Evolutionary conservation across 2,329 filamentous ascomycete species (phyloP).

Genomic region (Bipolaris zeicola): DNA sequence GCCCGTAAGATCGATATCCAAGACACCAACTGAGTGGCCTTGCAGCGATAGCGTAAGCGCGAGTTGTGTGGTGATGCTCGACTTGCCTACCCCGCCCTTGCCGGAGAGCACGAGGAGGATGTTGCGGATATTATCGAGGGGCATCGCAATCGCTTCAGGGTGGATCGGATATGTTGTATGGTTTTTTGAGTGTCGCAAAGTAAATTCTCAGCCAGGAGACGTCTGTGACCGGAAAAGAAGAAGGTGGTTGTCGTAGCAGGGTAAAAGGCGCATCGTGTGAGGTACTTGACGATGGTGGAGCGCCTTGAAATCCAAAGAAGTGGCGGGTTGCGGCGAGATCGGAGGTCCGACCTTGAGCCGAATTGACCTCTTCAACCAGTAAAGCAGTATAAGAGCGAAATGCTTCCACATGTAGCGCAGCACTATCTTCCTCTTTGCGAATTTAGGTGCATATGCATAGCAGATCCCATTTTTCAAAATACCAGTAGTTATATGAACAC

Average conservation of each 20-base stretch:
- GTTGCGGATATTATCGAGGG: slow-evolving; percentile 73
- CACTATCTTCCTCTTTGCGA: too few relatives aligned
- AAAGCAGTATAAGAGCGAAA: too few relatives aligned
- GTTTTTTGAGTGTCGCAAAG: neutral
- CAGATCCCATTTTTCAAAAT: too few relatives aligned
- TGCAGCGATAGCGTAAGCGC: slow-evolving; percentile 85
- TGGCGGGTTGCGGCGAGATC: slow-evolving; percentile 34
- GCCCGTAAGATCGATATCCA: slow-evolving; percentile 94
- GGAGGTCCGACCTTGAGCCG: slow-evolving; percentile 24
- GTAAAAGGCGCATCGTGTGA: slow-evolving; percentile 23
- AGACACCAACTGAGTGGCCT: slow-evolving; percentile 88
- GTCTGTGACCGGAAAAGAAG: neutral
- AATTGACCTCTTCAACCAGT: neutral
- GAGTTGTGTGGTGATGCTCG: slow-evolving; percentile 94
- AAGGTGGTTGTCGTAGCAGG: neutral
- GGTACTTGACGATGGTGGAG: slow-evolving; percentile 27
- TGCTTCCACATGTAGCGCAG: too few relatives aligned
- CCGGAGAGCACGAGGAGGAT: slow-evolving; percentile 87
- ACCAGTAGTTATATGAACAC: too few relatives aligned
- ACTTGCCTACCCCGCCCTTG: slow-evolving; percentile 98
- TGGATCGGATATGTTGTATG: neutral
- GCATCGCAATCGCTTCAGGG: slow-evolving; percentile 58
- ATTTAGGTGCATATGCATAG: too few relatives aligned
- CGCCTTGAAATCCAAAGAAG: slow-evolving; percentile 42
- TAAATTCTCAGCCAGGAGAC: neutral